Conservation (phyloP, 1,139 yeast genomes). For the Torulaspora pretoriensis region DNA sequence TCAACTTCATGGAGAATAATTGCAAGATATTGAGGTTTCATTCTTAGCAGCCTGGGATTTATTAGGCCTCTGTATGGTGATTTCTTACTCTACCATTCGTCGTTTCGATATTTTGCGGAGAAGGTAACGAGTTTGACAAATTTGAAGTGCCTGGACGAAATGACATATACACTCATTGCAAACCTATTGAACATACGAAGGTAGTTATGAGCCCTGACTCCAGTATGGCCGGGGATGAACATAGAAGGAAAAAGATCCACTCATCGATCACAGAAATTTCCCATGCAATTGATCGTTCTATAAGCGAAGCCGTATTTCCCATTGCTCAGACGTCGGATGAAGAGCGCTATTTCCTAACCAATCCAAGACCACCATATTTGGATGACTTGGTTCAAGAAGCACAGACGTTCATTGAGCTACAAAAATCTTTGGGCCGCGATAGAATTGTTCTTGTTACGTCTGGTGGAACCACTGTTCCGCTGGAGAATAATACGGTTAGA, state of each 20-base stretch:
- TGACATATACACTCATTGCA: background rate
- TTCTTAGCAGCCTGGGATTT: background rate
- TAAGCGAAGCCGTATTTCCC: constrained; percentile 60
- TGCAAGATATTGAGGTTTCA: background rate
- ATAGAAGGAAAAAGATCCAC: constrained; percentile 31
- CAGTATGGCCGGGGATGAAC: background rate
- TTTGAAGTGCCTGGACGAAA: background rate
- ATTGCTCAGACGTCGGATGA: constrained; percentile 74
- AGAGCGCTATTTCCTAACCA: constrained; percentile 65
- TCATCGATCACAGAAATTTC: constrained; percentile 70
- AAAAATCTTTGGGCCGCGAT: constrained; percentile 43
- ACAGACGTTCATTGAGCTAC: constrained; percentile 52
- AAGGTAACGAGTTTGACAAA: background rate
- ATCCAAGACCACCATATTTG: constrained; percentile 71
- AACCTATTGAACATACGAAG: no score
- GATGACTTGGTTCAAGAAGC: constrained; percentile 56
- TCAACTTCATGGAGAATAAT: background rate
- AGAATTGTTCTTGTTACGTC: constrained; percentile 79
- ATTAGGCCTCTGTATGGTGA: background rate
- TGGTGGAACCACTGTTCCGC: constrained; percentile 98
- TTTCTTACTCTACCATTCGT: no score
- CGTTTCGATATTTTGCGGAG: background rate
- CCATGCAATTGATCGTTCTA: constrained; percentile 72
- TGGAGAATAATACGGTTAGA: constrained; percentile 92
- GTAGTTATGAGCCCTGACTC: constrained; percentile 2